Base-by-base conservation (phyloP, 768 basidiomycete genomes). In the Leccinum rimulosum region DNA sequence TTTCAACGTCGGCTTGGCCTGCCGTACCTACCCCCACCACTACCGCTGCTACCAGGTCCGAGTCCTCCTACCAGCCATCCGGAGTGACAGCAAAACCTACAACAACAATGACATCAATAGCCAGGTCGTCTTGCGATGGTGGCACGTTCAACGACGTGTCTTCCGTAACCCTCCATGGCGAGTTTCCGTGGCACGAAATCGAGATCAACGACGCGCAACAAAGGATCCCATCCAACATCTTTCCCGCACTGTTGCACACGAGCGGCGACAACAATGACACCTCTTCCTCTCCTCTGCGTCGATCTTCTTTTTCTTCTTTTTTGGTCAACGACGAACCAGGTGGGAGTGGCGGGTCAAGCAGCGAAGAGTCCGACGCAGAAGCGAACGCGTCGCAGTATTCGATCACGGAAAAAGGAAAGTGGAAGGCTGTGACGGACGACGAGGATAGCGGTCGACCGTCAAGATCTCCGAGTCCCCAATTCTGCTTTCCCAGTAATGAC, bases 231-330 rank as follows among this genome's bases (percentile, higher is more conserved):
- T 22, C 58, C 6, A 53, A 36, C 3, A 59, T 70, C 31, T 28
- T 52, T 22, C 66, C 70, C 6, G 54, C 15, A 1, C 55, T 70
- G 9, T 55, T 73, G 47, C 63, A 66, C 40, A 49, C 33, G 0
- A n/a, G 45, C 27, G 3, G n/a, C 25, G 25, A 27, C 48, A 49
- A 45, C 14, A 9, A 12, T 28, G 19, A 52, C 14, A 17, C 62
- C 3, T 54, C 60, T 50, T 31, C 56, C n/a, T 40, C 63, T 5
- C 43, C 43, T 11, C 43, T 11, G 5, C 43, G n/a, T 45, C 43
- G 2, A 19, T 19, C 11, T 19, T 45, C n/a, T 45, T 11, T 19
- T 19, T 45, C 43, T 45, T 45, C 43, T 45, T 45, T 45, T 2
- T 45, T 45, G 19, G 19, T 45, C 5, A n/a, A 45, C 43, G 43